Evolutionary conservation across 1,284 basidiomycete genomes (phyloP).

Genomic region (Cutaneotrichosporon mucoides): DNA sequence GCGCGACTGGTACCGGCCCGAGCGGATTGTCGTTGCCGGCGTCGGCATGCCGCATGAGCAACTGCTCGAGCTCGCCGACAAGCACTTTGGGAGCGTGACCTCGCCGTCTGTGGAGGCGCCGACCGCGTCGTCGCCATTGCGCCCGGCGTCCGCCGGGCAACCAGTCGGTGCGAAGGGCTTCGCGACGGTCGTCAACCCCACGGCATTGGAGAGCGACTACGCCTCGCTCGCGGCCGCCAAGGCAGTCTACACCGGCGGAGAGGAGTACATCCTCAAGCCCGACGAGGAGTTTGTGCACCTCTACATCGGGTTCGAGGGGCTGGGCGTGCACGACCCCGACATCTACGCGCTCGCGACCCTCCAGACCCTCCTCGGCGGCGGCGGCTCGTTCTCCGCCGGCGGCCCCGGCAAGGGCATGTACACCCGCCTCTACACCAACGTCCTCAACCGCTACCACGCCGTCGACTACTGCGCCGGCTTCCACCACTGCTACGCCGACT

Average conservation of each 20-base stretch:
- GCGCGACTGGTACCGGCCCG: constrained; percentile 82
- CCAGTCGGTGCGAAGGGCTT: constrained; percentile 58
- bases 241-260: constrained; percentile 81
- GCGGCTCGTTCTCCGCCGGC: constrained; percentile 65
- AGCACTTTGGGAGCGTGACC: constrained; percentile 74
- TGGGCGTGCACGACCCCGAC: constrained; percentile 88
- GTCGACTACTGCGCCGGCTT: constrained; percentile 97
- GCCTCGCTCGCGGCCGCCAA: constrained; percentile 49
- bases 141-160: constrained; percentile 55
- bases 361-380: constrained; percentile 91
- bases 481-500: constrained; percentile 96
- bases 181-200: constrained; percentile 27
- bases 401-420: constrained; percentile 99
- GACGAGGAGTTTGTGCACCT: constrained; percentile 84
- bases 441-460: constrained; percentile 89
- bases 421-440: constrained; percentile 93
- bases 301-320: constrained; percentile 87
- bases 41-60: constrained; percentile 87
- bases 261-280: constrained; percentile 60
- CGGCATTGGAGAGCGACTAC: constrained; percentile 32
- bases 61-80: constrained; percentile 76
- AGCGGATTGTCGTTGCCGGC: constrained; percentile 90
- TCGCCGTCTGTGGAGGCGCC: constrained; percentile 21
- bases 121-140: constrained; percentile 28
- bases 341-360: constrained; percentile 92